A percentile compares a stretch with the other conserved stretches of the same genome.
Conservation (phyloP, 768 basidiomycete species). For the Tylopilus plumbeoviolaceoides region DNA sequence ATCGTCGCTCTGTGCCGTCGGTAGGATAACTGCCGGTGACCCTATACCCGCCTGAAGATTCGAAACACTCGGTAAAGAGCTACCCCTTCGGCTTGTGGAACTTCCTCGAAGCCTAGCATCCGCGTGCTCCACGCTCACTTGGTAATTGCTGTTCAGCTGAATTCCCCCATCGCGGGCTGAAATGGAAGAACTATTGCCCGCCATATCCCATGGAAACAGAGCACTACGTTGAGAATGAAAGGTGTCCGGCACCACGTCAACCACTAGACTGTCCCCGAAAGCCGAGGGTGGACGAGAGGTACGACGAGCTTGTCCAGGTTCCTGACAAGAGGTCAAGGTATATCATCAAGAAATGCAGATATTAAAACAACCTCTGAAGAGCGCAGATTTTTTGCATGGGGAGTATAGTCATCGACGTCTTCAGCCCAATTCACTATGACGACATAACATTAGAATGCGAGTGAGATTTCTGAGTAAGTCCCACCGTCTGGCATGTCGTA, state of each 20-base stretch:
- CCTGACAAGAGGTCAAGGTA: constrained; percentile 41
- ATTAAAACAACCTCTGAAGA: constrained; percentile 59
- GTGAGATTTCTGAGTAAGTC: neutral
- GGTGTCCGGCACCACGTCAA: constrained; percentile 39
- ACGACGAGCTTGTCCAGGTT: constrained; percentile 83
- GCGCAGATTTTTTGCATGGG: constrained; percentile 29
- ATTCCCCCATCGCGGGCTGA: constrained; percentile 34
- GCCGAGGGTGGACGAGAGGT: constrained; percentile 54
- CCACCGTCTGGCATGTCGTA: constrained; percentile 21
- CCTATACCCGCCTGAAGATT: constrained; percentile 38
- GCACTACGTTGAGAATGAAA: constrained; percentile 61
- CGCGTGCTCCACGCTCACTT: constrained; percentile 46
- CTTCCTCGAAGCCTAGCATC: constrained; percentile 53
- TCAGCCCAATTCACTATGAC: constrained; percentile 21
- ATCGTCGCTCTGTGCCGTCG: constrained; percentile 45
- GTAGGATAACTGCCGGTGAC: constrained; percentile 47
- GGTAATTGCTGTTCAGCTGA: constrained; percentile 37
- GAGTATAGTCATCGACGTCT: constrained; percentile 13
- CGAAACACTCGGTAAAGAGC: constrained; percentile 50
- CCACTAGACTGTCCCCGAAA: constrained; percentile 46
- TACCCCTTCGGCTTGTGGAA: constrained; percentile 52
- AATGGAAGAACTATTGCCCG: constrained; percentile 59
- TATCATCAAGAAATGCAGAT: neutral
- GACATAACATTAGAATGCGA: constrained; percentile 4
- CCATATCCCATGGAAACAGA: constrained; percentile 83